Evolutionary conservation across 1,284 basidiomycete genomes (phyloP), one percentile per base, ranked within the genome.

Genomic region (Anthracocystis setariae): DNA sequence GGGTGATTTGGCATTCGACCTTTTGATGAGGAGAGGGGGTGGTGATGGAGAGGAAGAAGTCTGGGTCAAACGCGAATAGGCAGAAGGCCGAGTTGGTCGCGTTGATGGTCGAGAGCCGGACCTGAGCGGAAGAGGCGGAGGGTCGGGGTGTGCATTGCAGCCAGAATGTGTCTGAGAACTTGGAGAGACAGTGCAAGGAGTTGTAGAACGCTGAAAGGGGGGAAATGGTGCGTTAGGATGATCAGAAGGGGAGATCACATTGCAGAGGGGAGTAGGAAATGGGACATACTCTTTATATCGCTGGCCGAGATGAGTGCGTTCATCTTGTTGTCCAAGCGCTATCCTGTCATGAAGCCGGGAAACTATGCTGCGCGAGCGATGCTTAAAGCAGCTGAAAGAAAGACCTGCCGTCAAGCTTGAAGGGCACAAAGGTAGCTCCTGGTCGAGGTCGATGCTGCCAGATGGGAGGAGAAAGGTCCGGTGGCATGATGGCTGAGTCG

Each of bases 31-130:
- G 20, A 9, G 27, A 33, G 10, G 21, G 27, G 18, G 50, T 54
- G 5, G 7, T 29, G 18, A 73, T 39, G 29, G 42, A 45, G 46
- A 76, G 66, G 54, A 79, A 79, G 46, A 78, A 80, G 33, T 64
- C 54, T 1, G 57, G 62, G 23, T 66, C 64, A 44, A 79, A 71
- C 18, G 59, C 53, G 27, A 80, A 78, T 40, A 73, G 55, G 59
- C 69, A 74, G 23, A 79, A 80, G 3, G 77, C 79, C 27, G 79
- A 80, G 25, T 74, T 68, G 43, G 77, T 64, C 2, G 74, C 43
- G 33, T 80, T 80, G 58, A 80, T 78, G 2, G 76, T 67, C 4
- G 72, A 72, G 5, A 79, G 58, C 10, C 77, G 71, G 3, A 80
- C 61, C 57, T 77, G 39, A 5, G 44, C 13, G 17, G 40, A 37